These are phyloP conservation scores for Wallacemonas rigidus DNA, from an alignment of 208 protist genomes.

Conservation along the genomic window DNA sequence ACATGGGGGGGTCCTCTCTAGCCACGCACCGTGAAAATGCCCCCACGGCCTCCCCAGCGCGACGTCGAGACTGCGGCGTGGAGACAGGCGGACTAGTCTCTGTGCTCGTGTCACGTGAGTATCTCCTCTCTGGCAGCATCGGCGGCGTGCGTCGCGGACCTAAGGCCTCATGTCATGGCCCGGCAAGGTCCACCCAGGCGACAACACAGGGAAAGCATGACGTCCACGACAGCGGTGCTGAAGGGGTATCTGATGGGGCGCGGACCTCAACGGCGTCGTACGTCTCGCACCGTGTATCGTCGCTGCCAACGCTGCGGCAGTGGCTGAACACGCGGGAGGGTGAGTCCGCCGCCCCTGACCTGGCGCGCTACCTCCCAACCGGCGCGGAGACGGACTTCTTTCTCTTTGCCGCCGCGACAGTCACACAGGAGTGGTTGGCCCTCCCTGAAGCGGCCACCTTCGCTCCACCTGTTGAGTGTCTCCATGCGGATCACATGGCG, in stretches of 20 bases:
- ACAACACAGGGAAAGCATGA: too few relatives aligned
- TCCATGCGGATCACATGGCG: background rate
- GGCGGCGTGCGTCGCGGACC: background rate
- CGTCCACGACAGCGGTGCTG: too few relatives aligned
- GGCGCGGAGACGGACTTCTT: constrained; percentile 4
- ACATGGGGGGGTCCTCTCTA: background rate
- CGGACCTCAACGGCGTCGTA: background rate
- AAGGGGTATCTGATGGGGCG: background rate
- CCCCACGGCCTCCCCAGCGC: background rate
- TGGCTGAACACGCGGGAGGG: constrained; percentile 4
- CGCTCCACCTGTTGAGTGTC: background rate
- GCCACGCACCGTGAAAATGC: background rate
- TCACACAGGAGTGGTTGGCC: constrained; percentile 20
- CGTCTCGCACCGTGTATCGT: constrained; percentile 12
- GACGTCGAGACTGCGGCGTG: constrained; percentile 27
- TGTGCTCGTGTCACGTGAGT: constrained; percentile 37
- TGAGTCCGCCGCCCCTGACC: background rate
- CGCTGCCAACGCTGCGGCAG: constrained; percentile 16
- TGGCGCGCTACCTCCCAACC: background rate
- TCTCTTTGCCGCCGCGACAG: constrained; percentile 28
- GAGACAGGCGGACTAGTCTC: constrained; percentile 34
- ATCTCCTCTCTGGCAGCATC: constrained; percentile 6
- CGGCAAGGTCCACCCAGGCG: too few relatives aligned
- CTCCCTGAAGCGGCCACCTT: constrained; percentile 30
- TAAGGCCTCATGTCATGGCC: background rate